phyloP scores from a whole-genome alignment of 176 grass and related monocot species.

The Pontederia crassipes region DNA sequence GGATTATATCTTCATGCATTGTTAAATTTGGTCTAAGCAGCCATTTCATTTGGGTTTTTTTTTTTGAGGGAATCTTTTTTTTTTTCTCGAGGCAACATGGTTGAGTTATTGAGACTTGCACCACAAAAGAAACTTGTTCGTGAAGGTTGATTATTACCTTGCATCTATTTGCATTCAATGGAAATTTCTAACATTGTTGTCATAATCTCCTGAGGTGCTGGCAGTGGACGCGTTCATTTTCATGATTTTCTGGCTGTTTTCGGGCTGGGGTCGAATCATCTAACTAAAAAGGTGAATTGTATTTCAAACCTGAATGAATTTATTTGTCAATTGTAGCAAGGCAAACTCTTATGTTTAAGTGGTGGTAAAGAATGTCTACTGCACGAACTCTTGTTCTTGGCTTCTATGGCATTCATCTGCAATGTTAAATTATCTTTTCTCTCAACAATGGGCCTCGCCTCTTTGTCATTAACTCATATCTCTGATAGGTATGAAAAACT shows the following conservation, averaged over 20 bases:
- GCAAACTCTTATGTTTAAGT: not conserved
- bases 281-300: conserved; percentile 59
- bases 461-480: no score
- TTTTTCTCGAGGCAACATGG: no score
- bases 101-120: no score
- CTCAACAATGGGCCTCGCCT: no score
- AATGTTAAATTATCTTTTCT: no score
- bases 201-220: conserved; percentile 17
- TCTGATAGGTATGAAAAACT: no score
- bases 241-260: conserved; percentile 64
- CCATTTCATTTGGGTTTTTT: no score
- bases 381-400: not conserved
- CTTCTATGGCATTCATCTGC: not conserved
- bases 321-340: not conserved
- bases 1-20: no score
- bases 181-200: conserved; percentile 11
- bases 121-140: no score
- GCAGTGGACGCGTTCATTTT: conserved; percentile 60
- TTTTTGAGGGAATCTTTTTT: no score
- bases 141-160: not conserved
- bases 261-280: conserved; percentile 52
- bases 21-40: no score
- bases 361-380: no score
- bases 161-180: not conserved
- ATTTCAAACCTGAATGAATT: not conserved